phyloP scores from a whole-genome alignment of 1,284 basidiomycete genomes.

The Afroboletus lepidellus region DNA sequence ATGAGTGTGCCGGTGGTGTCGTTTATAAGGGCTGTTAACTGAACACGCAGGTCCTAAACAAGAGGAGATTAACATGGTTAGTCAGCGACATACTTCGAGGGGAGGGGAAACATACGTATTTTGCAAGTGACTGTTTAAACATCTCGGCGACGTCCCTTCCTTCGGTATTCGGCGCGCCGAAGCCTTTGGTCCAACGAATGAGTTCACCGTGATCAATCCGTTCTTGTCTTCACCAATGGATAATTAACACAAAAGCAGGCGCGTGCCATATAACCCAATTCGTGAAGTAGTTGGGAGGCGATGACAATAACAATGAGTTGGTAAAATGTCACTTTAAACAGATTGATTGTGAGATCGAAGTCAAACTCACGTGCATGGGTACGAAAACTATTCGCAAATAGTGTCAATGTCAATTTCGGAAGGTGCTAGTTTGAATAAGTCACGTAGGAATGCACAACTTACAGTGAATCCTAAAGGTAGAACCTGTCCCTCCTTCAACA shows the following conservation, averaged over 20 bases:
- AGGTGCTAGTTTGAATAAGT: neutral
- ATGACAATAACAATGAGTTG: neutral
- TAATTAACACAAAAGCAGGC: neutral
- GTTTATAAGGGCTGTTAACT: constrained; percentile 87
- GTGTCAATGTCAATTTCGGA: neutral
- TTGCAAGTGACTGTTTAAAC: constrained; percentile 83
- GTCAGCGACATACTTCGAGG: neutral
- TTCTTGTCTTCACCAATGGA: constrained; percentile 61
- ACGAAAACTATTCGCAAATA: constrained; percentile 71
- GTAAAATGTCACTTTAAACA: neutral
- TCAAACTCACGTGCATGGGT: constrained; percentile 82
- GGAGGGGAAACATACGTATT: constrained; percentile 49
- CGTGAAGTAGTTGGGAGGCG: neutral
- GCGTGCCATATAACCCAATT: neutral
- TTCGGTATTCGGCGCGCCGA: constrained; percentile 90
- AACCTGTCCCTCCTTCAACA: constrained; percentile 66
- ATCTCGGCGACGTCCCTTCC: constrained; percentile 90
- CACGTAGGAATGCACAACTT: constrained; percentile 31
- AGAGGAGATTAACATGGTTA: neutral
- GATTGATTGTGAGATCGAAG: neutral
- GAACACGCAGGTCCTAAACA: constrained; percentile 65
- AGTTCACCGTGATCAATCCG: constrained; percentile 93
- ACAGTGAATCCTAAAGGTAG: constrained; percentile 94
- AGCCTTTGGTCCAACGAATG: constrained; percentile 99
- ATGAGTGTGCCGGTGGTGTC: constrained; percentile 98